Evolutionary conservation across 2,329 filamentous ascomycete genomes (phyloP).

Genomic region (Xylaria sp.): DNA sequence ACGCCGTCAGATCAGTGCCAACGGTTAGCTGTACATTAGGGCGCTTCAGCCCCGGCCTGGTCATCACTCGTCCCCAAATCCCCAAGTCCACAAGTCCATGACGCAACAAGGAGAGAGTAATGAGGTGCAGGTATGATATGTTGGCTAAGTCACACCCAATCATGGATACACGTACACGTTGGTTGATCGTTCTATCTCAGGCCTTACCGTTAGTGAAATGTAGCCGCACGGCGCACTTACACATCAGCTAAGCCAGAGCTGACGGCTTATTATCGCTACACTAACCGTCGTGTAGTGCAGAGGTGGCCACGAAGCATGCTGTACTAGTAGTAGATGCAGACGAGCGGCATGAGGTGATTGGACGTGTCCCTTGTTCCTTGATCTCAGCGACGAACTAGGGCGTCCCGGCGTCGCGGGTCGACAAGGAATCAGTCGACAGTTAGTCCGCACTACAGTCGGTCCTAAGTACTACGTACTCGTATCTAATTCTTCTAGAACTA

Average conservation of each 20-base stretch:
- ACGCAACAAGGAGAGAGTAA: neutral
- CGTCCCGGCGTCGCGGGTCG: conserved; percentile 31
- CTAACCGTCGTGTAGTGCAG: no score
- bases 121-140: neutral
- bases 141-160: conserved; percentile 21
- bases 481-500: neutral
- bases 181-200: neutral
- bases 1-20: conserved; percentile 4
- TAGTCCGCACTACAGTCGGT: neutral
- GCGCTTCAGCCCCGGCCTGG: conserved; percentile 15
- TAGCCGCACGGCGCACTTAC: neutral
- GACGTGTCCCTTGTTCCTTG: conserved; percentile 19
- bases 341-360: conserved; percentile 17
- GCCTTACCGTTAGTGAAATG: neutral
- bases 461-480: neutral
- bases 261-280: conserved; percentile 1
- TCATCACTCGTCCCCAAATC: conserved; percentile 9
- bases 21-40: conserved; percentile 1
- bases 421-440: conserved; percentile 17
- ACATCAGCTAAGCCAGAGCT: conserved; percentile 11
- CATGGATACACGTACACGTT: neutral
- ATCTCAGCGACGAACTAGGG: conserved; percentile 21
- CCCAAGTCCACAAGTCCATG: no score
- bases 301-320: conserved; percentile 15
- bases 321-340: conserved; percentile 10